Conservation (phyloP, 2,329 filamentous ascomycete species). For the Sarocladium brachiariae region DNA sequence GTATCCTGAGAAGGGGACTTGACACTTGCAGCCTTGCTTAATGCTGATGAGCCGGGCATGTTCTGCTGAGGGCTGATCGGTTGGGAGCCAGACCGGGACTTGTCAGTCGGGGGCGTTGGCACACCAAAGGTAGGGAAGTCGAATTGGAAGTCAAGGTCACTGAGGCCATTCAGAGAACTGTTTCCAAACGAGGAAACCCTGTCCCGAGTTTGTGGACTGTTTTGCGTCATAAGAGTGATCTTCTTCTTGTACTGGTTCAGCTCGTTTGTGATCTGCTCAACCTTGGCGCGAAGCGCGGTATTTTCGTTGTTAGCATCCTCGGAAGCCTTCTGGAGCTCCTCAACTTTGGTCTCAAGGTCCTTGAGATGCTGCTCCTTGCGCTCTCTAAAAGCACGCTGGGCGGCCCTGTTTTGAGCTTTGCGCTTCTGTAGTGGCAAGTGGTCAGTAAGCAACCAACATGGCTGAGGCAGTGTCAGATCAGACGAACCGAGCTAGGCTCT, state of each 20-base stretch:
- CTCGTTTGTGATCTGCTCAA: constrained; percentile 80
- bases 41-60: constrained; percentile 20
- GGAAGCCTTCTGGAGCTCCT: constrained; percentile 74
- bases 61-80: constrained; percentile 25
- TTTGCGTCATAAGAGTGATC: constrained; percentile 51
- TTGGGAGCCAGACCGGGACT: constrained; percentile 21
- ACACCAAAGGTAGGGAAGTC: constrained; percentile 89
- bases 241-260: constrained; percentile 87
- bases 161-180: constrained; percentile 51
- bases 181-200: constrained; percentile 31
- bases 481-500: constrained; percentile 87
- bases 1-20: constrained; percentile 16
- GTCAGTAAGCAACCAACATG: constrained; percentile 12
- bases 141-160: constrained; percentile 82
- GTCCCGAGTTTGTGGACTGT: constrained; percentile 30
- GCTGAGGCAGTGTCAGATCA: neutral
- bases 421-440: constrained; percentile 57
- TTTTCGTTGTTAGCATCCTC: constrained; percentile 83
- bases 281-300: constrained; percentile 70
- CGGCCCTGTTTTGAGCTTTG: constrained; percentile 91
- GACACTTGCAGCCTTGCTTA: constrained; percentile 21
- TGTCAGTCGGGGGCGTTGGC: constrained; percentile 43
- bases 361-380: constrained; percentile 89
- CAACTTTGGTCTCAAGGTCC: constrained; percentile 72
- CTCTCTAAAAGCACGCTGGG: constrained; percentile 88